Evolutionary conservation across 345 rosid species (phyloP).

Genomic region (Dipteronia sinensis): DNA sequence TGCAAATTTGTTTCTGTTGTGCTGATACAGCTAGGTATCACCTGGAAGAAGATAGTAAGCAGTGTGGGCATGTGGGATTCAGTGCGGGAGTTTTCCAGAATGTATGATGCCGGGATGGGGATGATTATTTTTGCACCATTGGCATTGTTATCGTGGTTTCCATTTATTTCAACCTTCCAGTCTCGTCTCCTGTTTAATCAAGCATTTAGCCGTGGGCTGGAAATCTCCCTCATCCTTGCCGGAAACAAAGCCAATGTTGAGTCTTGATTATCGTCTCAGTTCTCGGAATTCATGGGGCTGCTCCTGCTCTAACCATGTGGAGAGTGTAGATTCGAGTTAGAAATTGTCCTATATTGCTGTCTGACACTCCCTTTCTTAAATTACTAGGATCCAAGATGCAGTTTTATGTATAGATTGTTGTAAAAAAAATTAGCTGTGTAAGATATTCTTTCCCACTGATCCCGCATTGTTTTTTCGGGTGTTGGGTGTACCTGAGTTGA

Average conservation of each 20-base stretch:
- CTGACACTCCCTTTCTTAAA: neutral
- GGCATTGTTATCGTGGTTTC: constrained; percentile 91
- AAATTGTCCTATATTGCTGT: neutral
- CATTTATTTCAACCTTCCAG: constrained; percentile 95
- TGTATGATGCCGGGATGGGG: constrained; percentile 97
- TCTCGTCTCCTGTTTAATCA: constrained; percentile 99
- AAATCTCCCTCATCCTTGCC: constrained; percentile 95
- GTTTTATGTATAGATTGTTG: constrained; percentile 12
- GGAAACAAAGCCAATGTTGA: constrained; percentile 96
- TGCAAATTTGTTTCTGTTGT: constrained; percentile 2
- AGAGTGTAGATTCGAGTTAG: neutral
- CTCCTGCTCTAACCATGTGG: neutral
- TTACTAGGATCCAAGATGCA: neutral
- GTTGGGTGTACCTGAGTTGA: too few relatives aligned
- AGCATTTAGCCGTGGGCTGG: constrained; percentile 98
- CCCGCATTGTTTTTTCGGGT: neutral
- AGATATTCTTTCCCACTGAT: neutral
- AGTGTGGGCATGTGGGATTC: constrained; percentile 86
- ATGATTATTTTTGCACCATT: constrained; percentile 73
- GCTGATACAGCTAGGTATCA: constrained; percentile 55
- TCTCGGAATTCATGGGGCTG: neutral
- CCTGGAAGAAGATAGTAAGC: constrained; percentile 74
- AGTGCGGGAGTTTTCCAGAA: constrained; percentile 82
- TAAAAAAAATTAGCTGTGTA: neutral
- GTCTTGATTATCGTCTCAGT: constrained; percentile 26